Conservation (phyloP, 441 rosid species). For the Pelargonium australe region DNA sequence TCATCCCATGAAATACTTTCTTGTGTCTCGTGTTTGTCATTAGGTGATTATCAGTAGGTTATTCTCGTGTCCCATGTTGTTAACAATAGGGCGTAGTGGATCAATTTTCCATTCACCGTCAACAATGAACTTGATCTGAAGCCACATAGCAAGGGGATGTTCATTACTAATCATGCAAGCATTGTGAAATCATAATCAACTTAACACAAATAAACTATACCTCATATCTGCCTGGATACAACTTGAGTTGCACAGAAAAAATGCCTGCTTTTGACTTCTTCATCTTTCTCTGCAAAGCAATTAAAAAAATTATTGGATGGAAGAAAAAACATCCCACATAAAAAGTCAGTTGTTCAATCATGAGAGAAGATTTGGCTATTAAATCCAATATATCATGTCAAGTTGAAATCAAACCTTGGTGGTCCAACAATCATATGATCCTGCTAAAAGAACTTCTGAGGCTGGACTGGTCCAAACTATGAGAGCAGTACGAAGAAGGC, state of each 20-base stretch:
- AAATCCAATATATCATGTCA: background rate
- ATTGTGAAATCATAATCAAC: background rate
- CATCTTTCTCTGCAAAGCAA: slow-evolving; percentile 1
- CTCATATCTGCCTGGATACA: slow-evolving; percentile 39
- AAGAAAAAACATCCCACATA: too few relatives aligned
- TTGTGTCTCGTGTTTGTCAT: background rate
- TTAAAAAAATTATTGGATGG: too few relatives aligned
- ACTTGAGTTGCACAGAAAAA: background rate
- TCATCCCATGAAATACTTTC: too few relatives aligned
- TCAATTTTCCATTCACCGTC: slow-evolving; percentile 86
- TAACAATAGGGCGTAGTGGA: slow-evolving; percentile 70
- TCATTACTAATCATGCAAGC: background rate
- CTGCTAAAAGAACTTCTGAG: background rate
- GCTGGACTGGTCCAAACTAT: slow-evolving; percentile 1
- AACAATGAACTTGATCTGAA: slow-evolving; percentile 80
- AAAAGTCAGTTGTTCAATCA: too few relatives aligned
- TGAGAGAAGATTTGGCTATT: too few relatives aligned
- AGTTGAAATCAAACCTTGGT: background rate
- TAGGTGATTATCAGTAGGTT: slow-evolving; percentile 57
- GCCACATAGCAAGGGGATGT: slow-evolving; percentile 8
- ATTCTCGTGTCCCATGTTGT: slow-evolving; percentile 53
- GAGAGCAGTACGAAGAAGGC: slow-evolving; percentile 10
- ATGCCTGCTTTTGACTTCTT: background rate
- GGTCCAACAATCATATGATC: background rate
- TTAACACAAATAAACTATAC: slow-evolving; percentile 25